Evolutionary conservation across 768 basidiomycete genomes (phyloP), one percentile per base, ranked within the genome.

Genomic region (Nidularia pulvinata): DNA sequence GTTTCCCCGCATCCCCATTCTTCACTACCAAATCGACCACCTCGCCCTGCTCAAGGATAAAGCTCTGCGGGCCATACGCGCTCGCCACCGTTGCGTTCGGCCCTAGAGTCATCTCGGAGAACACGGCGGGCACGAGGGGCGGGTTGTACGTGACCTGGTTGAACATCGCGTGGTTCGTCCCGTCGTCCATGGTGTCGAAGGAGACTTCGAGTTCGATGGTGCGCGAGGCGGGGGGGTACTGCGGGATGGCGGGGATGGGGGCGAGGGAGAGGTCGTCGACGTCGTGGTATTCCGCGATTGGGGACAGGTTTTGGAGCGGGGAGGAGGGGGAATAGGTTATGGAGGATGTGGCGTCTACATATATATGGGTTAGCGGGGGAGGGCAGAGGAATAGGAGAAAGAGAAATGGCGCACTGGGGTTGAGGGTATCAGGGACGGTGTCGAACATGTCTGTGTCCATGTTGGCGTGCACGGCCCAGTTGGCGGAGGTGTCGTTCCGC

Each of bases 401-500:
- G n/a, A n/a, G n/a, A n/a, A n/a, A n/a, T n/a, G n/a, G n/a, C n/a
- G n/a, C 55, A 91, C 91, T 97, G 1, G 90, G 81, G 58, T 88
- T 82, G 25, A 98, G 77, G 10, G 76, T 69, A 25, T 77, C 73
- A 0, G 96, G 93, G 11, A 95, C 65, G 11, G 59, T 75, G 67
- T 98, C 96, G 68, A 97, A 98, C 94, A 95, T 96, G 56, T 73
- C 75, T 0, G 81, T 81, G 65, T 95, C 92, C 83, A 98, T 92
- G 75, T 95, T 91, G 5, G 90, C 89, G 63, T 94, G 91, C 54
- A 99, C 84, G 49, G 83, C 84, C 86, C 87, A 98, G 75, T 99
- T 97, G 19, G 81, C 74, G 2, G 80, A 72, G 0, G 88, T 89
- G 57, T 94, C 91, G 69, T 95, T 95, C 47, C 89, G 84, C 7